These are phyloP conservation scores for Neofusicoccum umdonicola DNA, from an alignment of 2,329 filamentous ascomycete species.

Conservation along the genomic window DNA sequence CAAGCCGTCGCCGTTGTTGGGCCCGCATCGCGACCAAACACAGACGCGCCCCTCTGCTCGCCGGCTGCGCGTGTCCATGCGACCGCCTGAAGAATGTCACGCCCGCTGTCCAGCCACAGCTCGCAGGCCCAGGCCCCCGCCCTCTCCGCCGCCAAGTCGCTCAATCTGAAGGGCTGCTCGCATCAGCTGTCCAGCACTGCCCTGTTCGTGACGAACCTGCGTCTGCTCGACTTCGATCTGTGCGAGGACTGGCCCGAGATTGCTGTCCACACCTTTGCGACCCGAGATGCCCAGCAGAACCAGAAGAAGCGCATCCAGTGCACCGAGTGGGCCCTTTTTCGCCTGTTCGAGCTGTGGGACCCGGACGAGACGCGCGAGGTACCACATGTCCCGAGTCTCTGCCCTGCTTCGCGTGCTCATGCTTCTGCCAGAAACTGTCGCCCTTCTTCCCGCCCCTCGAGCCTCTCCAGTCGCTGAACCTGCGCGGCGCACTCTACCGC, in stretches of 20 bases:
- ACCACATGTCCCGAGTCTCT: slow-evolving; percentile 24
- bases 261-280: slow-evolving; percentile 65
- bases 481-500: slow-evolving; percentile 79
- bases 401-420: background rate
- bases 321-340: slow-evolving; percentile 88
- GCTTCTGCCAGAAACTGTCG: slow-evolving; percentile 66
- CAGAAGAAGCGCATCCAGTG: slow-evolving; percentile 80
- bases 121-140: slow-evolving; percentile 20
- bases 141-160: background rate
- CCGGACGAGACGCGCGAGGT: slow-evolving; percentile 71
- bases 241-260: slow-evolving; percentile 79
- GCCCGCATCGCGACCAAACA: slow-evolving; percentile 3
- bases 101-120: slow-evolving; percentile 16
- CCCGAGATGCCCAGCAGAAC: slow-evolving; percentile 64
- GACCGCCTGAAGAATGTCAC: slow-evolving; percentile 17
- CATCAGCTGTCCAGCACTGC: slow-evolving; percentile 27
- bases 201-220: slow-evolving; percentile 79
- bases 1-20: background rate
- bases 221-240: slow-evolving; percentile 75
- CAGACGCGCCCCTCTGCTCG: background rate
- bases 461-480: slow-evolving; percentile 84
- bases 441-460: slow-evolving; percentile 90
- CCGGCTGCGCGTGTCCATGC: background rate
- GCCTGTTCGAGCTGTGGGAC: slow-evolving; percentile 83
- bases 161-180: slow-evolving; percentile 5